Base-by-base conservation (phyloP, 345 rosid species). In the Anacardium occidentale region DNA sequence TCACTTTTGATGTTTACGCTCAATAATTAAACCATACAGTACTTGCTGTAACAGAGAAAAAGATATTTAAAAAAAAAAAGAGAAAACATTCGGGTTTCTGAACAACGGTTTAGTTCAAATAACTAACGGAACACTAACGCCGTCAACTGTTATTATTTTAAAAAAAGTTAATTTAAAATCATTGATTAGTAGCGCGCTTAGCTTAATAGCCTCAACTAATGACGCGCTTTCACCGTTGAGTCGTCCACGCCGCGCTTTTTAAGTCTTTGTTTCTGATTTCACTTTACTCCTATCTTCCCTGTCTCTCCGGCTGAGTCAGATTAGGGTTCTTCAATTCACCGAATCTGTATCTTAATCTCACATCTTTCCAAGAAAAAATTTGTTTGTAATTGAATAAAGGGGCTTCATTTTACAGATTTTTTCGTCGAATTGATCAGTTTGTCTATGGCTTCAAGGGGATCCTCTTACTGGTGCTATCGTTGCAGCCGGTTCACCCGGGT, bases 401-500 rank as follows among this genome's bases (percentile, higher is more conserved):
- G 4, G 3, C 26, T n/a, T 37, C 26, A 6, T 24, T 18, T 7
- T 15, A 29, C 2, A 29, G 32, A 29, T 44, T 5, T 44, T 17
- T 57, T 13, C 37, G 5, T 70, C 70, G 14, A 20, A 20, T 55
- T 69, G 40, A 57, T 56, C 13, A 10, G 17, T 53, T 37, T 15
- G 44, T 12, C 29, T 3, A 83, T 83, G 86, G 79, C 77, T 60
- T 75, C 87, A 25, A 66, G 32, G 18, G 75, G 80, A 69, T 80
- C 80, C 6, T 81, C 89, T 7, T 85, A 74, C 71, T 89, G 93
- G 93, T 89, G 91, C 52, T 77, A 89, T 77, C 78, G 88, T 65
- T 89, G 93, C 79, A 82, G 77, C 62, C 80, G 79, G 10, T 71
- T 80, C 63, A 70, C 76, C 62, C 60, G 76, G 74, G 21, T 80